Evolutionary conservation across 2,329 filamentous ascomycete genomes (phyloP), one percentile per base, ranked within the genome.

Genomic region (Alternaria gansuensis): DNA sequence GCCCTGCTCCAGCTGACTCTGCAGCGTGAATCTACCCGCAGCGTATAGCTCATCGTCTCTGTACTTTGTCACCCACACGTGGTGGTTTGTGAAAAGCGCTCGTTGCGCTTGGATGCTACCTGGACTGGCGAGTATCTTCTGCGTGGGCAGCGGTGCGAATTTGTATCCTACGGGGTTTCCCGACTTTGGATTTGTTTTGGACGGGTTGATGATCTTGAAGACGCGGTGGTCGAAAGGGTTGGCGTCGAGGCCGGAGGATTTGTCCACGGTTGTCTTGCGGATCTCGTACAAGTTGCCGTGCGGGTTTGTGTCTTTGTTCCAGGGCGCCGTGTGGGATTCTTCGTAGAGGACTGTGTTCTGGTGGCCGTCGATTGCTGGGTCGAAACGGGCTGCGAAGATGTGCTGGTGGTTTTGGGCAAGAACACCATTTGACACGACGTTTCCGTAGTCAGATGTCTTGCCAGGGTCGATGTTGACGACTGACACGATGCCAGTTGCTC

Each of bases 351-450:
- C 75, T 0, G 82, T 82, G 61, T 87, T 88, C 2, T 79, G 68
- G 67, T 83, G 78, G 23, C 82, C 78, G 63, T 89, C 87, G 37
- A 90, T 82, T 8, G 85, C 85, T 0, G 88, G 87, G 65, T 91
- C 88, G 48, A 91, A 84, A 1, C 73, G 71, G 7, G 70, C 66
- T 11, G 72, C 72, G 71, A 91, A 90, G 41, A 91, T 82, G 75
- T 91, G 89, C 71, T 91, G 89, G 64, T 91, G 88, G 72, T 90
- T 87, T 60, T 87, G 87, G 0, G 88, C 89, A 2, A 91, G 77
- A 0, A 88, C 85, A 0, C 88, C 88, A 0, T 86, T 84, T 0
- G 82, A 81, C 2, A 91, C 88, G 2, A 89, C 83, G 54, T 86
- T 90, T 31, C 87, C 87, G 71, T 83, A 89, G 6, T 76, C 68